Evolutionary conservation across 2,329 filamentous ascomycete genomes (phyloP).

Genomic region (Colletotrichum sansevieriae): DNA sequence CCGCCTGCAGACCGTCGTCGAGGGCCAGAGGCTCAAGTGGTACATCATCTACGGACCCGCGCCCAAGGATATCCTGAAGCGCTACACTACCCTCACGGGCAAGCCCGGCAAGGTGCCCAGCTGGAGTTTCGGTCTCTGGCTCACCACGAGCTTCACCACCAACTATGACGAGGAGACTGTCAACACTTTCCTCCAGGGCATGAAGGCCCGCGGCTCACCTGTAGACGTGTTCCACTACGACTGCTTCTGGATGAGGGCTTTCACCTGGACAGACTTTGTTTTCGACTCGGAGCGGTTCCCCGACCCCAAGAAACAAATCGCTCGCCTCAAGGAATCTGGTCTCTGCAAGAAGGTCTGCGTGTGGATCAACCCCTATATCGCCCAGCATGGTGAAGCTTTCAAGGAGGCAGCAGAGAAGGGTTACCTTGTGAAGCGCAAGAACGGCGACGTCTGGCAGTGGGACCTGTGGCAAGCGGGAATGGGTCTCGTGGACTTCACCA

Average conservation of each 20-base stretch:
- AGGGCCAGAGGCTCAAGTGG: slow-evolving; percentile 79
- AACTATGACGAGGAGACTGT: slow-evolving; percentile 79
- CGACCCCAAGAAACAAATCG: slow-evolving; percentile 74
- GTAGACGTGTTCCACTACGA: slow-evolving; percentile 83
- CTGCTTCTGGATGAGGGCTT: slow-evolving; percentile 83
- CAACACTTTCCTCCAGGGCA: slow-evolving; percentile 75
- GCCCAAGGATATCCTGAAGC: slow-evolving; percentile 77
- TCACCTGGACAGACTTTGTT: slow-evolving; percentile 81
- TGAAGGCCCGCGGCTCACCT: slow-evolving; percentile 73
- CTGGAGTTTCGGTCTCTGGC: slow-evolving; percentile 83
- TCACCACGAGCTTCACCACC: slow-evolving; percentile 82
- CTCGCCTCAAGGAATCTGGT: slow-evolving; percentile 72
- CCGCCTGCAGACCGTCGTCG: slow-evolving; percentile 76
- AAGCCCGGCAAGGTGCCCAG: slow-evolving; percentile 73
- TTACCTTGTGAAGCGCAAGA: slow-evolving; percentile 76
- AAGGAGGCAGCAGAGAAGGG: slow-evolving; percentile 73
- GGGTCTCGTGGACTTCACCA: slow-evolving; percentile 81
- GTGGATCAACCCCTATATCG: slow-evolving; percentile 83
- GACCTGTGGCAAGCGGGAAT: slow-evolving; percentile 84
- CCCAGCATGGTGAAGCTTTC: slow-evolving; percentile 77
- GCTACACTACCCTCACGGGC: slow-evolving; percentile 77
- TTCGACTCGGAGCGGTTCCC: slow-evolving; percentile 78
- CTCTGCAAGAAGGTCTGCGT: slow-evolving; percentile 76
- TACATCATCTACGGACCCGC: slow-evolving; percentile 79
- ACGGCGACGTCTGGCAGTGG: slow-evolving; percentile 81